These are phyloP conservation scores for Priceomyces fermenticarens DNA, from an alignment of 805 yeast species.

Conservation along the genomic window DNA sequence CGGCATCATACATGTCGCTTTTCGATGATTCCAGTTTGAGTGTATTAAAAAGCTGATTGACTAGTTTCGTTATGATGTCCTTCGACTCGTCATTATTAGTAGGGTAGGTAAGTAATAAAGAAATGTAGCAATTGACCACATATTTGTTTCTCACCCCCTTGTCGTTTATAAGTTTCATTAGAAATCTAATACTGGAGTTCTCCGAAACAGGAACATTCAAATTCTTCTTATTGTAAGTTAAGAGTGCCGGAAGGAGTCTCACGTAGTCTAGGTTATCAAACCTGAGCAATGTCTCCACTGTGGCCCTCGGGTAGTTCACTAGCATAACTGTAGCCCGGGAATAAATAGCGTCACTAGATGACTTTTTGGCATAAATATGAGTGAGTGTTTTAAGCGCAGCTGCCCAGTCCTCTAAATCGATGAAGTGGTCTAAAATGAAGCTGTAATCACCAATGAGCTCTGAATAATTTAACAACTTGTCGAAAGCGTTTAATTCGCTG, in stretches of 20 bases:
- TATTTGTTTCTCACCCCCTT: slow-evolving; percentile 40
- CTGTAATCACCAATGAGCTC: slow-evolving; percentile 63
- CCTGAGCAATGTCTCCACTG: slow-evolving; percentile 78
- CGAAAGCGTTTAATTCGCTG: slow-evolving; percentile 59
- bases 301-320: slow-evolving; percentile 62
- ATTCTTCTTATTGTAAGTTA: slow-evolving; percentile 58
- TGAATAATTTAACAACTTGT: slow-evolving; percentile 66
- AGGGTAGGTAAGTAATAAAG: slow-evolving; percentile 55
- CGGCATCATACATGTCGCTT: slow-evolving; percentile 52
- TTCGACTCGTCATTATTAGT: slow-evolving; percentile 1
- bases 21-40: slow-evolving; percentile 17
- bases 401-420: slow-evolving; percentile 68
- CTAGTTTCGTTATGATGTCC: slow-evolving; percentile 20
- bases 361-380: slow-evolving; percentile 45
- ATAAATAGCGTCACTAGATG: slow-evolving; percentile 46
- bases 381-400: slow-evolving; percentile 61
- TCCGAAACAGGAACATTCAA: slow-evolving; percentile 37
- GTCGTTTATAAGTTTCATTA: slow-evolving; percentile 46
- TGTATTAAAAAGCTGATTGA: slow-evolving; percentile 27
- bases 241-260: slow-evolving; percentile 69
- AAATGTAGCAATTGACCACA: slow-evolving; percentile 68
- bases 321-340: slow-evolving; percentile 67
- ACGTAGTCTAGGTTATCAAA: slow-evolving; percentile 52
- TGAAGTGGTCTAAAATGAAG: slow-evolving; percentile 66
- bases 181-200: slow-evolving; percentile 66